Evolutionary conservation across 106 monocot species (phyloP).

Genomic region (Dioscorea zingiberensis): DNA sequence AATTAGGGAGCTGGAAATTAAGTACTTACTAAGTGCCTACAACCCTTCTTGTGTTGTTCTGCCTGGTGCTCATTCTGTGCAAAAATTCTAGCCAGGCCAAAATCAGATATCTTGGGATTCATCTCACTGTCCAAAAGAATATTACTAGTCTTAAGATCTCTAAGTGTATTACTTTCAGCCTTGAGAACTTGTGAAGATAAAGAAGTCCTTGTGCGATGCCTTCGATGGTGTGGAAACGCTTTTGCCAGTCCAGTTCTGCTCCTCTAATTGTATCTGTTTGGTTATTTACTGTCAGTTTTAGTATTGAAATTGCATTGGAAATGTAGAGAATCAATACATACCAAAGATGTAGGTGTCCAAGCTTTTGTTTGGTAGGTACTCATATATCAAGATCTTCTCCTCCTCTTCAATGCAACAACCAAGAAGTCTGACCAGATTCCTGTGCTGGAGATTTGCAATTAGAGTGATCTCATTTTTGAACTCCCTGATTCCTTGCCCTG

Average conservation of each 20-base stretch:
- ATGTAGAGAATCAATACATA: background rate
- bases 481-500: constrained; percentile 31
- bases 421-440: constrained; percentile 38
- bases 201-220: constrained; percentile 32
- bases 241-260: constrained; percentile 14
- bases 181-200: constrained; percentile 36
- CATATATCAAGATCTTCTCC: constrained; percentile 31
- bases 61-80: constrained; percentile 10
- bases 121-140: constrained; percentile 24
- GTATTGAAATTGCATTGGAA: too few species aligned
- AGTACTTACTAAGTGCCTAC: constrained; percentile 15
- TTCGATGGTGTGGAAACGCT: constrained; percentile 19
- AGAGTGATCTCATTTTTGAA: constrained; percentile 35
- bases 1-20: background rate
- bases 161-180: constrained; percentile 25
- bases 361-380: constrained; percentile 35
- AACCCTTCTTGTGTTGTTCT: constrained; percentile 17
- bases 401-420: constrained; percentile 39
- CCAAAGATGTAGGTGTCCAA: constrained; percentile 22
- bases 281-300: background rate
- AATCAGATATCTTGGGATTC: constrained; percentile 43
- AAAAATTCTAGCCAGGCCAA: constrained; percentile 36
- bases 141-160: constrained; percentile 35
- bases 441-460: constrained; percentile 40
- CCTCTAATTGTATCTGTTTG: constrained; percentile 6